Evolutionary conservation across 1,284 basidiomycete genomes (phyloP).

Genomic region (Leccinum cinnamomeum): DNA sequence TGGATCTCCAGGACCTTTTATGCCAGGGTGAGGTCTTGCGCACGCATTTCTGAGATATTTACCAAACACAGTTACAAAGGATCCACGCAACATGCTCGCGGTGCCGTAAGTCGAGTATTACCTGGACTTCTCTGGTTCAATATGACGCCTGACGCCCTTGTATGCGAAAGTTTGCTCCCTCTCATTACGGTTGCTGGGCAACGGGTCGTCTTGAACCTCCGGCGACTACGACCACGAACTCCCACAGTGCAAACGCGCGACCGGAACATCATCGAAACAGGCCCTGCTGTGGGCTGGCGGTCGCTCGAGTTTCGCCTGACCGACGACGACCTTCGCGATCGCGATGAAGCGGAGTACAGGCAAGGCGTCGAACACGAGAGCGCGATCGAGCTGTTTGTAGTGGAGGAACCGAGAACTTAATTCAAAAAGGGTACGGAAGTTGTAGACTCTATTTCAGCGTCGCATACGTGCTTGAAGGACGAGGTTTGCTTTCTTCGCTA

Average conservation of each 20-base stretch:
- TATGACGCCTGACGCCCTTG: not conserved
- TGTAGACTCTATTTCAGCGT: not conserved
- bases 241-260: not conserved
- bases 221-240: not conserved
- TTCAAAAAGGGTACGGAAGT: not conserved
- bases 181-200: slow-evolving; percentile 8
- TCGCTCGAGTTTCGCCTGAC: not conserved
- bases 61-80: not conserved
- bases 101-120: not conserved
- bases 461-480: not conserved
- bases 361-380: not conserved
- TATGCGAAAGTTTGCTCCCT: not conserved
- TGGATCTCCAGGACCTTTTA: not conserved
- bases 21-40: not conserved
- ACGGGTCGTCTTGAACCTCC: slow-evolving; percentile 12
- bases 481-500: not conserved
- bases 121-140: not conserved
- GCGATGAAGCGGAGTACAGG: not conserved
- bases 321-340: not conserved
- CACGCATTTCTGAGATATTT: not conserved
- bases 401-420: not conserved
- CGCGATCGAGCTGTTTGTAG: not conserved
- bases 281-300: not conserved
- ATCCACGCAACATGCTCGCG: not conserved
- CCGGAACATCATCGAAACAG: not conserved